phyloP scores from a whole-genome alignment of 371 early-diverging fungal species.

The Paraphysoderma sedebokerense region DNA sequence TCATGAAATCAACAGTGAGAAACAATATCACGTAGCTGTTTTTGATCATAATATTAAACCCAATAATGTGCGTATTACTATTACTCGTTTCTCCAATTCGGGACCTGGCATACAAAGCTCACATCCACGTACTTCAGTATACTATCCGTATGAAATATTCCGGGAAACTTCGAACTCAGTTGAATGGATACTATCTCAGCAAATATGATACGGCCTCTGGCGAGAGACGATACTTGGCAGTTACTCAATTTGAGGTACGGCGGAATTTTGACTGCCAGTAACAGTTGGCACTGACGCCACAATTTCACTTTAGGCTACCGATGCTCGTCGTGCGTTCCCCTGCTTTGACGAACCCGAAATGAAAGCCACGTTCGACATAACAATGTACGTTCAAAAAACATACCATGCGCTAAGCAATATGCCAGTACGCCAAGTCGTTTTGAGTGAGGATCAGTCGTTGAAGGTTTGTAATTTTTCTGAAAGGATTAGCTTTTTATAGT shows the following conservation, averaged over 20 bases:
- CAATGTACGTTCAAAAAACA: constrained; percentile 42
- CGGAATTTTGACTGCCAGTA: no score
- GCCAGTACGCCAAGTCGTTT: no score
- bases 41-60: neutral
- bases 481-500: no score
- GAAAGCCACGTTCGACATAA: constrained; percentile 77
- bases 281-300: no score
- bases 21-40: neutral
- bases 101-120: no score
- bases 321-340: constrained; percentile 76
- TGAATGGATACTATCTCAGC: constrained; percentile 1
- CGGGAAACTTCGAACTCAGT: neutral
- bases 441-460: no score
- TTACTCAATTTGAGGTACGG: constrained; percentile 88
- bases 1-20: neutral
- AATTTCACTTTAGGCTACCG: no score
- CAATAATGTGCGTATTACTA: no score
- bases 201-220: neutral
- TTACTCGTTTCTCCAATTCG: no score
- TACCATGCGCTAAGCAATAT: constrained; percentile 74
- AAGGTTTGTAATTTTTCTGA: no score
- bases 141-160: neutral
- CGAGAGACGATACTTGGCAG: constrained; percentile 32
- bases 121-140: no score
- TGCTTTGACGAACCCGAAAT: constrained; percentile 79